phyloP scores from a whole-genome alignment of 1,284 basidiomycete species.

The Salmacisia buchloeana region DNA sequence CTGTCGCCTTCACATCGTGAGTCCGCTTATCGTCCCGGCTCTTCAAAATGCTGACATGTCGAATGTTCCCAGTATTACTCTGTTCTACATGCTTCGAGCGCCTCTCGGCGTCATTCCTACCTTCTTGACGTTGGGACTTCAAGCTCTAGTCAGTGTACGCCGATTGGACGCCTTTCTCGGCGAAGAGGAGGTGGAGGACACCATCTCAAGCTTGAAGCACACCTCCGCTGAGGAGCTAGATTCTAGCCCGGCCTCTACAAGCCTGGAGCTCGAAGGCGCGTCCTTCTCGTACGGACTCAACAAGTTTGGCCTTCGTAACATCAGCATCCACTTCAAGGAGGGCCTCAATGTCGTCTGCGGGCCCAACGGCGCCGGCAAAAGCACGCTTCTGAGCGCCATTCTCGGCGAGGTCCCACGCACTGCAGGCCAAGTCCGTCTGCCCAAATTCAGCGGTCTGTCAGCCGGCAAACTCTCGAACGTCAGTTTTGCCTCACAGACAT shows the following conservation, averaged over 20 bases:
- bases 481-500: constrained; percentile 27
- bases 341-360: constrained; percentile 17
- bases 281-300: constrained; percentile 6
- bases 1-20: constrained; percentile 46
- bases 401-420: constrained; percentile 10
- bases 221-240: neutral
- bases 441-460: constrained; percentile 10
- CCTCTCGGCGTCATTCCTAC: constrained; percentile 1
- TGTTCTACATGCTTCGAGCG: constrained; percentile 54
- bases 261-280: neutral
- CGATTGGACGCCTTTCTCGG: constrained; percentile 30
- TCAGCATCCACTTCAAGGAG: neutral
- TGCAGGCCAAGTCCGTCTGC: neutral
- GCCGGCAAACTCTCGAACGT: constrained; percentile 8
- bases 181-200: constrained; percentile 22
- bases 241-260: no score
- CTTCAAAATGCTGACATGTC: constrained; percentile 42
- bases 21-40: constrained; percentile 51
- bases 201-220: constrained; percentile 2
- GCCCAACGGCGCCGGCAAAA: constrained; percentile 20
- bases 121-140: constrained; percentile 20
- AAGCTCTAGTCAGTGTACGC: constrained; percentile 9
- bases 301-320: neutral
- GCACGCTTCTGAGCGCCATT: constrained; percentile 14
- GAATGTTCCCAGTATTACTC: constrained; percentile 54